Conservation (phyloP, 352 stramenopile species). For the Plasmopara halstedii region DNA sequence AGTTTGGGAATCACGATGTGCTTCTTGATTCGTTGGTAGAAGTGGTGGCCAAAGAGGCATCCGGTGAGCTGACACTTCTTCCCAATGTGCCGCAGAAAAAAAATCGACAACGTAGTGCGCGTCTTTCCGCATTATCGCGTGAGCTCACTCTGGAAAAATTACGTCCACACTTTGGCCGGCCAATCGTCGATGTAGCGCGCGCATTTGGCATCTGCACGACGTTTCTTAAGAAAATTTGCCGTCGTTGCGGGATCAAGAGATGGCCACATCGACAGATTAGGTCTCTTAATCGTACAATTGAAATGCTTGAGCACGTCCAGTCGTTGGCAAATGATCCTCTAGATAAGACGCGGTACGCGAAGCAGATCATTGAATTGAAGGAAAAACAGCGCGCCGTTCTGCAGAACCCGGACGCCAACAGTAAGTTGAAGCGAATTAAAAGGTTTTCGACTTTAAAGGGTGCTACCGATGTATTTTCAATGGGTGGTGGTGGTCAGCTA, state of each 20-base stretch:
- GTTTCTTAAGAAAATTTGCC: conserved; percentile 72
- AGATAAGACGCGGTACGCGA: conserved; percentile 42
- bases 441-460: conserved; percentile 23
- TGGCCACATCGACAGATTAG: conserved; percentile 66
- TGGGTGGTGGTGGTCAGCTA: background rate
- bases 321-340: conserved; percentile 28
- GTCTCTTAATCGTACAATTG: conserved; percentile 56
- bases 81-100: conserved; percentile 12
- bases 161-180: conserved; percentile 51
- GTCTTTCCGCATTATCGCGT: conserved; percentile 38
- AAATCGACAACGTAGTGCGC: conserved; percentile 28
- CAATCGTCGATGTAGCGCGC: conserved; percentile 57
- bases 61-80: conserved; percentile 9
- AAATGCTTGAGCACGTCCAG: conserved; percentile 68
- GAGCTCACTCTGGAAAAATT: conserved; percentile 57
- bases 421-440: conserved; percentile 58
- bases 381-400: conserved; percentile 63
- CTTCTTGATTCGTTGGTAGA: conserved; percentile 32
- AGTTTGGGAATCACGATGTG: conserved; percentile 8
- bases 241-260: conserved; percentile 50
- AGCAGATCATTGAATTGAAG: conserved; percentile 54
- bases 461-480: conserved; percentile 3
- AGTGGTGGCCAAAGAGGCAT: conserved; percentile 29
- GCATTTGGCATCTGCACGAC: conserved; percentile 72
- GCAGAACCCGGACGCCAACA: conserved; percentile 48